Percentiles rank a stretch among this genome's conserved stretches.
These are phyloP conservation scores for Linderniella brevidens DNA, from an alignment of 257 asterid species.

Conservation along the genomic window DNA sequence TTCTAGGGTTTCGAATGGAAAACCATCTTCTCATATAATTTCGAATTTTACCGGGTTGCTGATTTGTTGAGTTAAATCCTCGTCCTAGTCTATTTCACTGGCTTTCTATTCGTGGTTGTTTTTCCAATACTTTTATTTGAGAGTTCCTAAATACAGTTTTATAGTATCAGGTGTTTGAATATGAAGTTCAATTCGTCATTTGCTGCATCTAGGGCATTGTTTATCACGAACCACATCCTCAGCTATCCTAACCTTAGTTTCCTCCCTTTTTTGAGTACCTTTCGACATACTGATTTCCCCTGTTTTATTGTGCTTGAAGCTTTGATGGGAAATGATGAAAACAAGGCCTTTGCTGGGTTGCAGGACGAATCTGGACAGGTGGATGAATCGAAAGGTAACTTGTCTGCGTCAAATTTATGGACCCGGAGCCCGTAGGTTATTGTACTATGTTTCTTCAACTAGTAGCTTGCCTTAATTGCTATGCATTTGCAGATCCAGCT, in stretches of 20 bases:
- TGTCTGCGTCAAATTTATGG: constrained; percentile 2
- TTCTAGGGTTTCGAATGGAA: too few species aligned
- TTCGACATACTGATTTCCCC: constrained; percentile 2
- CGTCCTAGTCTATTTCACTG: too few species aligned
- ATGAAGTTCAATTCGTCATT: constrained; percentile 6
- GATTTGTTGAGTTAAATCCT: too few species aligned
- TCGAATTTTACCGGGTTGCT: too few species aligned
- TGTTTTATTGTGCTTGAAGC: constrained; percentile 12
- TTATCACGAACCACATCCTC: too few species aligned
- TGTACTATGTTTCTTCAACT: constrained; percentile 4
- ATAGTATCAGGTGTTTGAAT: too few species aligned
- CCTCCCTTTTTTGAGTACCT: background rate
- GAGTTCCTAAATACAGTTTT: too few species aligned
- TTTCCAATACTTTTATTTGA: too few species aligned
- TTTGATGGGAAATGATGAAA: constrained; percentile 61
- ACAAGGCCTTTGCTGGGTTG: constrained; percentile 35
- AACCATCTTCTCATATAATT: too few species aligned
- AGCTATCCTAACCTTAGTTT: too few species aligned
- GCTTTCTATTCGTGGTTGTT: too few species aligned
- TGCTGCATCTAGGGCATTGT: constrained; percentile 1
- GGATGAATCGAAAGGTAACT: constrained; percentile 74
- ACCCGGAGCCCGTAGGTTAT: background rate
- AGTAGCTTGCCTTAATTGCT: constrained; percentile 6
- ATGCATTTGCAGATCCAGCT: constrained; percentile 63
- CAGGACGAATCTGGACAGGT: constrained; percentile 64